Evolutionary conservation across 768 basidiomycete genomes (phyloP).

Genomic region (Cystobasidium tubakii): DNA sequence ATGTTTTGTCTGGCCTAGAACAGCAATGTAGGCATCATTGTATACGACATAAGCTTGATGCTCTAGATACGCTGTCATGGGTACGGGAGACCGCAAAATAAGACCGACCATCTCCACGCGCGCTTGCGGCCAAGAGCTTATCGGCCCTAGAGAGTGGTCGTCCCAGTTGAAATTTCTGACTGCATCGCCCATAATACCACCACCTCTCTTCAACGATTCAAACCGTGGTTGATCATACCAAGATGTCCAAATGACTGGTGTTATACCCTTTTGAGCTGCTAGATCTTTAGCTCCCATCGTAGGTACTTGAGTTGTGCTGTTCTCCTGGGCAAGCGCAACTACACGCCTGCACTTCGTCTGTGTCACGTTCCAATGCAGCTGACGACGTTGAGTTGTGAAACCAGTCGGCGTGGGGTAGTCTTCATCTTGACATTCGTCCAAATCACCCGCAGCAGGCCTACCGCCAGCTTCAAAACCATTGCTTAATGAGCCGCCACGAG

Average conservation of each 20-base stretch:
- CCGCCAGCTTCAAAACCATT: background rate
- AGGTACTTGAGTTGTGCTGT: background rate
- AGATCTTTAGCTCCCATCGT: background rate
- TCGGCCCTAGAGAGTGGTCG: slow-evolving; percentile 15
- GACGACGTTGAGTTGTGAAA: background rate
- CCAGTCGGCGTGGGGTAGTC: slow-evolving; percentile 17
- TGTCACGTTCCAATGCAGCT: slow-evolving; percentile 25
- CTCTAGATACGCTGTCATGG: slow-evolving; percentile 32
- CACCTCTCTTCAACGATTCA: background rate
- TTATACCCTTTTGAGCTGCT: background rate
- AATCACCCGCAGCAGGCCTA: background rate
- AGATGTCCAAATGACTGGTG: slow-evolving; percentile 2
- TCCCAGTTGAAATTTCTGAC: slow-evolving; percentile 33
- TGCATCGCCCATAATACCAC: slow-evolving; percentile 29
- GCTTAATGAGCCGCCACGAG: background rate
- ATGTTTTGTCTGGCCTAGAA: slow-evolving; percentile 14
- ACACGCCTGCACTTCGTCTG: background rate
- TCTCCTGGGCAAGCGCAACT: slow-evolving; percentile 28
- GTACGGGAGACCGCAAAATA: slow-evolving; percentile 1
- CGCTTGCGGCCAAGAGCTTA: slow-evolving; percentile 30
- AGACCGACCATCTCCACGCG: slow-evolving; percentile 30
- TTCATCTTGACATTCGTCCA: background rate
- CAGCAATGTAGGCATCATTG: slow-evolving; percentile 33
- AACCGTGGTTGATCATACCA: slow-evolving; percentile 26
- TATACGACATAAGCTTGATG: slow-evolving; percentile 33